These are phyloP conservation scores for Cicer chorassanicum DNA, from an alignment of 306 rosid genomes.

Conservation along the genomic window DNA sequence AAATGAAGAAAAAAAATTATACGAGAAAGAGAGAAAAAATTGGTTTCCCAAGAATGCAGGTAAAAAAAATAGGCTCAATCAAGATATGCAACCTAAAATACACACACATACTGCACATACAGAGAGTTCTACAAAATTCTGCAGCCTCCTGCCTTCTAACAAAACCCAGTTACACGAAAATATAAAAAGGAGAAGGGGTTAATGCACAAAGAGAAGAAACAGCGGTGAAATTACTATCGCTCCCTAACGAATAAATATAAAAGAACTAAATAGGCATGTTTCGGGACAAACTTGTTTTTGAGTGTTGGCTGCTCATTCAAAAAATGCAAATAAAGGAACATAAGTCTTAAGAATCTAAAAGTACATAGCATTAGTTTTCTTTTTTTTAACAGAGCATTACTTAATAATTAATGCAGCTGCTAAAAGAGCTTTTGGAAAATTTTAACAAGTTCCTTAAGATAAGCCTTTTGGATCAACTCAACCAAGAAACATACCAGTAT, in stretches of 20 bases:
- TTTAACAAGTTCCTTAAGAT: neutral
- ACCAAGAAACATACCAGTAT: conserved; percentile 67
- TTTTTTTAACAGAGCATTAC: neutral
- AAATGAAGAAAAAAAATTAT: conserved; percentile 39
- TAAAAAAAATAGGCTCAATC: conserved; percentile 20
- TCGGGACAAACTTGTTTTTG: conserved; percentile 1
- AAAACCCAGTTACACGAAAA: conserved; percentile 20
- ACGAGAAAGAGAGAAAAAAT: neutral
- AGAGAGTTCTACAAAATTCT: conserved; percentile 13
- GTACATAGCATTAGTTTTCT: conserved; percentile 5
- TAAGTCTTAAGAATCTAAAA: neutral
- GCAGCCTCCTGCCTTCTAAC: neutral
- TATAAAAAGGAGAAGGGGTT: neutral
- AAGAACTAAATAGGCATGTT: conserved; percentile 9
- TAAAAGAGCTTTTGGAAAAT: conserved; percentile 17
- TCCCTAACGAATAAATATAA: neutral
- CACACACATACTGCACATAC: neutral
- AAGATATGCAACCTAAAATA: conserved; percentile 26
- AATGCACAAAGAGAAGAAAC: neutral
- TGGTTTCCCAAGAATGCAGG: conserved; percentile 28
- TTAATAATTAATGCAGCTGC: neutral
- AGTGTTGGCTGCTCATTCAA: conserved; percentile 10
- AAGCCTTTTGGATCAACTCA: conserved; percentile 31
- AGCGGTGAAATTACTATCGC: conserved; percentile 1
- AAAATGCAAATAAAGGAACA: neutral